Evolutionary conservation across 176 grass and related monocot genomes (phyloP).

Genomic region (Oryza nivara): DNA sequence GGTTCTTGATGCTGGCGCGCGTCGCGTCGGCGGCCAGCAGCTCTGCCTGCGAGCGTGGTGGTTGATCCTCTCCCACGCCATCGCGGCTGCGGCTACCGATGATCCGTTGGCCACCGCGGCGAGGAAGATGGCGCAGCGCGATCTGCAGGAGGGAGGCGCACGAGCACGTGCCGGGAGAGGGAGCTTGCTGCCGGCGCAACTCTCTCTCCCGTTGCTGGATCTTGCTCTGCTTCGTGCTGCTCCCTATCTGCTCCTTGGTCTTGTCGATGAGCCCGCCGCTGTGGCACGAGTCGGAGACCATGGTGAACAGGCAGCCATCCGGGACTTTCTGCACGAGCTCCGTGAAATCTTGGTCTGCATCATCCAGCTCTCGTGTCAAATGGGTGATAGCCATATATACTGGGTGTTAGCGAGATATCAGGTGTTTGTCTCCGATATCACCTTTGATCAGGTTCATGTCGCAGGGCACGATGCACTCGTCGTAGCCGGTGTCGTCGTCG

Average conservation of each 20-base stretch:
- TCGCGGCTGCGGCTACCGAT: neutral
- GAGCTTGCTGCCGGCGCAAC: neutral
- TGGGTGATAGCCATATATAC: neutral
- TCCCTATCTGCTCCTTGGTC: slow-evolving; percentile 87
- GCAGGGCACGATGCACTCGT: slow-evolving; percentile 92
- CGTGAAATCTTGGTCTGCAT: slow-evolving; percentile 86
- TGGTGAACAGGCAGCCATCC: slow-evolving; percentile 66
- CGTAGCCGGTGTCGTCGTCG: slow-evolving; percentile 83
- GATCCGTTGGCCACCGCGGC: slow-evolving; percentile 23
- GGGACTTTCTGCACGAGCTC: slow-evolving; percentile 74
- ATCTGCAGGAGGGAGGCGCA: neutral
- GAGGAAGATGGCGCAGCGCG: slow-evolving; percentile 27
- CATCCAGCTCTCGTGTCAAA: neutral
- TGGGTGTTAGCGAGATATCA: no score
- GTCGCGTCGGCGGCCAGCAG: neutral
- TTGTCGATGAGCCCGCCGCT: slow-evolving; percentile 81
- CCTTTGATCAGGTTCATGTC: slow-evolving; percentile 93
- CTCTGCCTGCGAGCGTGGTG: neutral
- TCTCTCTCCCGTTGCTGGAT: slow-evolving; percentile 22
- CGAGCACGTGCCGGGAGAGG: slow-evolving; percentile 13
- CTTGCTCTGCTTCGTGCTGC: slow-evolving; percentile 55
- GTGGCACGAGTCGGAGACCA: slow-evolving; percentile 88
- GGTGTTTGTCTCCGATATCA: neutral
- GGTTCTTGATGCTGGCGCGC: slow-evolving; percentile 19
- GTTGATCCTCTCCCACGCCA: neutral